Evolutionary conservation across 23 red algal species (phyloP).

Genomic region (Pyropia yezoensis): DNA sequence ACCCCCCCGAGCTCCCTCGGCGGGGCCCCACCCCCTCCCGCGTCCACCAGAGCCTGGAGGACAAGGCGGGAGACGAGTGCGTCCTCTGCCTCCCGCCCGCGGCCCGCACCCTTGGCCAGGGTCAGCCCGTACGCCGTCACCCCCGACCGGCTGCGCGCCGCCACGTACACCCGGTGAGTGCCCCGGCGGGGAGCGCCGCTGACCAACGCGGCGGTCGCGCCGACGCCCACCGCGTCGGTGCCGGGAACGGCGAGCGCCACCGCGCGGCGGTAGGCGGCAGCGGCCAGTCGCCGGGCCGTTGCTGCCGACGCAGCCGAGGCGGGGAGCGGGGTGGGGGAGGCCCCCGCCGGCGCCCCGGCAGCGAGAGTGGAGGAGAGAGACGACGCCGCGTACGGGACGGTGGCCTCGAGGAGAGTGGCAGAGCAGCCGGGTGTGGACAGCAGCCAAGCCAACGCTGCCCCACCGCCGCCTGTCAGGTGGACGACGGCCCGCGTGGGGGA

Average conservation of each 20-base stretch:
- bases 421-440: constrained; percentile 48
- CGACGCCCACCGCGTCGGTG: constrained; percentile 27
- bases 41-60: constrained; percentile 57
- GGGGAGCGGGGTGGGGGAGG: background rate
- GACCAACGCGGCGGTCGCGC: constrained; percentile 30
- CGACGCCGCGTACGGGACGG: constrained; percentile 25
- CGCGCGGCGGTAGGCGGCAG: constrained; percentile 32
- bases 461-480: constrained; percentile 42
- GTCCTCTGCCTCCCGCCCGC: constrained; percentile 41
- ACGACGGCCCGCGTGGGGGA: constrained; percentile 31
- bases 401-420: constrained; percentile 35
- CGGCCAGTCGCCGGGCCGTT: constrained; percentile 26
- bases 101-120: constrained; percentile 14
- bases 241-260: constrained; percentile 30
- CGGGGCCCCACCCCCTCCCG: background rate
- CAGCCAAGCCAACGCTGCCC: constrained; percentile 28
- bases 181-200: constrained; percentile 15
- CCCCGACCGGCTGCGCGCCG: constrained; percentile 6
- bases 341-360: constrained; percentile 14
- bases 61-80: constrained; percentile 34
- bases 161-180: constrained; percentile 40
- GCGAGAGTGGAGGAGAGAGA: background rate
- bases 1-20: no score
- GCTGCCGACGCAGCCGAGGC: constrained; percentile 20
- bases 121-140: constrained; percentile 31